Percentiles rank a stretch among this genome's conserved stretches.
Conservation (phyloP, 1,284 basidiomycete genomes). For the Cystobasidium sp. region DNA sequence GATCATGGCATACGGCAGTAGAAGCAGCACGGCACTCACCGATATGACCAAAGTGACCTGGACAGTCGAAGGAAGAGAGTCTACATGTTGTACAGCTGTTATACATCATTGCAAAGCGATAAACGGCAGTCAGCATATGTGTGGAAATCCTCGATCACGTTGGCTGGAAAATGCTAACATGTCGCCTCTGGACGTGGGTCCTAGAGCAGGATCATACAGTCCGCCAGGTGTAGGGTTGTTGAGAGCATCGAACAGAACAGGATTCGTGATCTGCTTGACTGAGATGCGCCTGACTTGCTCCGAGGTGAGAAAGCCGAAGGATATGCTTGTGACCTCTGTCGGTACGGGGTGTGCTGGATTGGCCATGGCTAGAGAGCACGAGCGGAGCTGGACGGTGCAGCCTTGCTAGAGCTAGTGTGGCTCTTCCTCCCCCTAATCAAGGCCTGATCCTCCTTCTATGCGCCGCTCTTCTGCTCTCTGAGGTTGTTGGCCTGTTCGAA, state of each 20-base stretch:
- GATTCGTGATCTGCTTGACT: constrained; percentile 95
- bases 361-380: constrained; percentile 13
- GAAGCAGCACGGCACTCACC: constrained; percentile 12
- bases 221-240: constrained; percentile 90
- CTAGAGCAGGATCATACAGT: constrained; percentile 92
- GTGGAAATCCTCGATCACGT: constrained; percentile 18
- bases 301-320: constrained; percentile 93
- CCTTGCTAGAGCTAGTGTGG: too few species aligned
- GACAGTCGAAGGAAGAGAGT: constrained; percentile 88
- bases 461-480: too few species aligned
- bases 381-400: too few species aligned
- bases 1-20: neutral
- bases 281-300: constrained; percentile 90
- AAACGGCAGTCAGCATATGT: neutral
- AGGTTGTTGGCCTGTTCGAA: too few species aligned
- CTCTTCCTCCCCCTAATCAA: too few species aligned
- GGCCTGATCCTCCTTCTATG: too few species aligned
- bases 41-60: constrained; percentile 99
- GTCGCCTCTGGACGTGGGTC: constrained; percentile 83
- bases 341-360: constrained; percentile 90
- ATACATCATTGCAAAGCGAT: neutral
- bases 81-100: constrained; percentile 89
- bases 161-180: constrained; percentile 67
- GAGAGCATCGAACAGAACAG: constrained; percentile 88
- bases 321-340: constrained; percentile 79